phyloP scores from a whole-genome alignment of 495 filamentous ascomycete genomes.

The Penicillium coprophilum region DNA sequence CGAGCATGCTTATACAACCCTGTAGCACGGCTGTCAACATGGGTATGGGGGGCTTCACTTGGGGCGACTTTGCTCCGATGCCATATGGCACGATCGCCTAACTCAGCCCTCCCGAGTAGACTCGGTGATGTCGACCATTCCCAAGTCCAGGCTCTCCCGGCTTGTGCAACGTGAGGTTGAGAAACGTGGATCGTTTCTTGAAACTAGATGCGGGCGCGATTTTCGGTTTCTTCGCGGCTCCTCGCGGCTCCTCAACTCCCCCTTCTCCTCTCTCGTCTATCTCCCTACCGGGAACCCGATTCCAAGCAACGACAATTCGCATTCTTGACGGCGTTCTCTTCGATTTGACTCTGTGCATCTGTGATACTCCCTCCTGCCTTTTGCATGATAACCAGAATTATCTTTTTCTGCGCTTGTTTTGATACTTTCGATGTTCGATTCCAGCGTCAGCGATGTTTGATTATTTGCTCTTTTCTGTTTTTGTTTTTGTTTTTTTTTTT shows the following conservation, averaged over 20 bases:
- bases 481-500: conserved; percentile 18
- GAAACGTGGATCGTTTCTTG: conserved; percentile 23
- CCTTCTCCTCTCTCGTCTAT: conserved; percentile 1
- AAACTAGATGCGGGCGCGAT: not conserved
- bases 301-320: conserved; percentile 45
- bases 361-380: conserved; percentile 52
- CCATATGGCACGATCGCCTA: conserved; percentile 61
- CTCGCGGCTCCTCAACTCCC: not conserved
- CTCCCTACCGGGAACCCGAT: conserved; percentile 16
- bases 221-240: conserved; percentile 1
- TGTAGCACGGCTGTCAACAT: conserved; percentile 69
- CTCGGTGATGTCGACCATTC: conserved; percentile 18
- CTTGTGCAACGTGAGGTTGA: conserved; percentile 4
- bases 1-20: conserved; percentile 79
- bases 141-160: conserved; percentile 9
- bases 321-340: conserved; percentile 53
- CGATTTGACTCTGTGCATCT: conserved; percentile 41
- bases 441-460: conserved; percentile 41
- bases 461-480: not conserved
- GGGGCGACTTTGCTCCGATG: conserved; percentile 60
- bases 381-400: conserved; percentile 43
- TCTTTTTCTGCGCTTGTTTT: conserved; percentile 28
- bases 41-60: conserved; percentile 69
- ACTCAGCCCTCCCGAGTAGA: conserved; percentile 16
- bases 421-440: conserved; percentile 29